These are phyloP conservation scores for Durotheca rogersii DNA, from an alignment of 495 filamentous ascomycete genomes.

Conservation along the genomic window DNA sequence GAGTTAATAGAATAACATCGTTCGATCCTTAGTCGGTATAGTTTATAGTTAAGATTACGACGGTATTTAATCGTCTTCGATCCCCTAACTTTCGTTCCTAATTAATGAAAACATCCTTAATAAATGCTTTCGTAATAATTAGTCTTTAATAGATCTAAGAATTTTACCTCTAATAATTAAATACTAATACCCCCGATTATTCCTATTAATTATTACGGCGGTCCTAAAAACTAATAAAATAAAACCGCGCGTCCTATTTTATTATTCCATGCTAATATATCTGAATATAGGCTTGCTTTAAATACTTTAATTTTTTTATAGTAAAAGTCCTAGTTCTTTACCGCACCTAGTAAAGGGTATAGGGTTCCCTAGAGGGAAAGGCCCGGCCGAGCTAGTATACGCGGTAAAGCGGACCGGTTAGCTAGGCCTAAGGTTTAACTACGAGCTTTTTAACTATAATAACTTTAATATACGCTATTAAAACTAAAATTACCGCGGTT, in stretches of 20 bases:
- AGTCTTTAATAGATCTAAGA: constrained; percentile 72
- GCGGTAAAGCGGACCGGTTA: not conserved
- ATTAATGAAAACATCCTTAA: constrained; percentile 77
- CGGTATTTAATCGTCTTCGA: constrained; percentile 74
- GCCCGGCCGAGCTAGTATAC: constrained; percentile 51
- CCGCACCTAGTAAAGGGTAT: constrained; percentile 66
- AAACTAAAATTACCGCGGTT: constrained; percentile 48
- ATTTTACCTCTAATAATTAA: constrained; percentile 73
- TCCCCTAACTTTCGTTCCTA: constrained; percentile 75
- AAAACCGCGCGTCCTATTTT: constrained; percentile 70
- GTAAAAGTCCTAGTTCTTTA: constrained; percentile 68
- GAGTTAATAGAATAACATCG: constrained; percentile 69
- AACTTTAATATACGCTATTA: constrained; percentile 39
- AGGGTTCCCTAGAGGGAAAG: constrained; percentile 6
- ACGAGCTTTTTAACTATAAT: not conserved
- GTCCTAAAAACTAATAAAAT: constrained; percentile 56
- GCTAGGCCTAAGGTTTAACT: constrained; percentile 37
- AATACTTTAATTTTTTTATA: constrained; percentile 73
- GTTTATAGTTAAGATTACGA: constrained; percentile 77
- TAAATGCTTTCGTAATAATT: constrained; percentile 73
- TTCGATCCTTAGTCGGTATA: constrained; percentile 73
- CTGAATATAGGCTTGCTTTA: constrained; percentile 72
- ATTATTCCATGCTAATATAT: constrained; percentile 77
- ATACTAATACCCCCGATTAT: constrained; percentile 69
- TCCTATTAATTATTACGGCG: constrained; percentile 73